phyloP scores from a whole-genome alignment of 768 basidiomycete species.

The Termitomyces sp. region DNA sequence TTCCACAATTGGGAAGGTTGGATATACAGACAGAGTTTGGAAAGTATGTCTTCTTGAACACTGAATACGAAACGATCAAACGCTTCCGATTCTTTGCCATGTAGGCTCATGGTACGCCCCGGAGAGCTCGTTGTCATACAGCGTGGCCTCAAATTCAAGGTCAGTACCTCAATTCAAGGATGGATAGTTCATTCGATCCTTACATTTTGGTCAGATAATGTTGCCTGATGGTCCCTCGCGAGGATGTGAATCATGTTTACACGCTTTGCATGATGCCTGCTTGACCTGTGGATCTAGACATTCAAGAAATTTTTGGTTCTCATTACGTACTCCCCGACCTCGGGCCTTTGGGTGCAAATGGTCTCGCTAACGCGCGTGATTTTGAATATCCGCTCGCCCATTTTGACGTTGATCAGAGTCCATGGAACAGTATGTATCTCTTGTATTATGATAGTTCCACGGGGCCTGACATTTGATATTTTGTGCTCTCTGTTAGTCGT shows the following conservation, averaged over 20 bases:
- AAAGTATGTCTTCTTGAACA: slow-evolving; percentile 32
- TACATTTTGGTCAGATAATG: slow-evolving; percentile 26
- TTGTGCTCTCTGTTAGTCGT: slow-evolving; percentile 25
- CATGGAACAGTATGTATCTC: slow-evolving; percentile 45
- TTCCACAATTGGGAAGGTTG: slow-evolving; percentile 59
- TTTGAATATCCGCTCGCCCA: slow-evolving; percentile 60
- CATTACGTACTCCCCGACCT: slow-evolving; percentile 62
- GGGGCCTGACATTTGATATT: neutral
- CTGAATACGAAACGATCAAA: neutral
- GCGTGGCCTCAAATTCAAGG: slow-evolving; percentile 65
- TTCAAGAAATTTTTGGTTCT: slow-evolving; percentile 58
- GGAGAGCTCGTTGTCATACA: slow-evolving; percentile 65
- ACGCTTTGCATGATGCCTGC: neutral
- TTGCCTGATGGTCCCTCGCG: slow-evolving; percentile 57
- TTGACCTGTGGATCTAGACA: slow-evolving; percentile 30
- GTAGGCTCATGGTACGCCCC: slow-evolving; percentile 54
- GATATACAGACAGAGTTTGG: slow-evolving; percentile 70
- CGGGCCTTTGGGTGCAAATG: slow-evolving; percentile 60
- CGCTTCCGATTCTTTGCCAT: neutral
- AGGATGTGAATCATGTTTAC: slow-evolving; percentile 39
- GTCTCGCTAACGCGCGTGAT: slow-evolving; percentile 61
- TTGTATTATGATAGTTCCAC: neutral
- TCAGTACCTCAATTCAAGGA: slow-evolving; percentile 13
- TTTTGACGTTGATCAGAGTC: slow-evolving; percentile 60
- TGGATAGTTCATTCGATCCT: neutral